phyloP scores from a whole-genome alignment of 208 protist genomes.

The Lotmaria passim region DNA sequence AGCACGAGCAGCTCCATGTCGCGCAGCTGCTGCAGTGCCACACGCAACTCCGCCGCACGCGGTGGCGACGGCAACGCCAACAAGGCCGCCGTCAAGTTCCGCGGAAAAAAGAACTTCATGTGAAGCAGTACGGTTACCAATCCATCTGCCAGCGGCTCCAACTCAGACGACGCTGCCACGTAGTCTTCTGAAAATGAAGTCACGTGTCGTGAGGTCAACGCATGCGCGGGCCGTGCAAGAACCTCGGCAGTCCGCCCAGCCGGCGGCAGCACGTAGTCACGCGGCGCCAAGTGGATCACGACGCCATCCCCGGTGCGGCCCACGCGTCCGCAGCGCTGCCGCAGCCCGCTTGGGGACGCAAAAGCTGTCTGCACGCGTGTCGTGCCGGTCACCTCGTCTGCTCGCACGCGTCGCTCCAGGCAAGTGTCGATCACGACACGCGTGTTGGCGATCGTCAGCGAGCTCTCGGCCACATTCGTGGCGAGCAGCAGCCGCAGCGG shows the following conservation, averaged over 20 bases:
- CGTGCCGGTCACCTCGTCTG: conserved; percentile 64
- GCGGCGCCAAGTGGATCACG: conserved; percentile 69
- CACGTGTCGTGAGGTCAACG: too few species aligned
- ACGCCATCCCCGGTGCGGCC: conserved; percentile 76
- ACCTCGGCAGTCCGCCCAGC: not conserved
- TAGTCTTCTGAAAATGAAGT: too few species aligned
- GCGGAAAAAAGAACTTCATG: conserved; percentile 61
- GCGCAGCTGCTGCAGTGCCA: conserved; percentile 50
- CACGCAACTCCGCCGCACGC: conserved; percentile 13
- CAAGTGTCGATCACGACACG: conserved; percentile 72
- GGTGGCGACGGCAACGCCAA: conserved; percentile 51
- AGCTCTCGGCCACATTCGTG: conserved; percentile 82
- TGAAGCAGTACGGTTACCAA: conserved; percentile 54
- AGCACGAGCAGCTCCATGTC: conserved; percentile 57
- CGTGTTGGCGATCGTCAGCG: conserved; percentile 78
- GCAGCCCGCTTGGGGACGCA: conserved; percentile 44
- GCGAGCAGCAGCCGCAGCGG: conserved; percentile 66
- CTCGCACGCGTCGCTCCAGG: conserved; percentile 50
- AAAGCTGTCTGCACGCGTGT: conserved; percentile 46
- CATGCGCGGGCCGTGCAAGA: too few species aligned
- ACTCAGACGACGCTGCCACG: conserved; percentile 2
- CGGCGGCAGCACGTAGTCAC: conserved; percentile 26
- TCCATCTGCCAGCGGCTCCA: conserved; percentile 46
- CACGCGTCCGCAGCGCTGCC: conserved; percentile 66
- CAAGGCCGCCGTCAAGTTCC: conserved; percentile 33